Evolutionary conservation across 2,329 filamentous ascomycete species (phyloP).

Genomic region (Beauveria caledonica): DNA sequence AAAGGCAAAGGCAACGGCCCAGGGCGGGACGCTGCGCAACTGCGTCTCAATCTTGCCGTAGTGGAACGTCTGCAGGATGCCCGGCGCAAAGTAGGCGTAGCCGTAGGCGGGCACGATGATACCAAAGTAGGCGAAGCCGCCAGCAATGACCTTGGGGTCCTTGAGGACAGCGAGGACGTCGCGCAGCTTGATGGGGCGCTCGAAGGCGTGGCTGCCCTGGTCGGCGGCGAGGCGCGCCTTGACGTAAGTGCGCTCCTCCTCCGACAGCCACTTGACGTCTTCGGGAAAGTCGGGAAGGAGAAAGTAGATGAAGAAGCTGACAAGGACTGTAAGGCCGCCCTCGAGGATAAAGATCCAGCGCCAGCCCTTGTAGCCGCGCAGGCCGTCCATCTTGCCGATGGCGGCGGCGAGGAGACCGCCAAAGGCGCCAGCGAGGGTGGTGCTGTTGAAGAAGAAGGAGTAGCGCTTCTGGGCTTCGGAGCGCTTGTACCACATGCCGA

Average conservation of each 20-base stretch:
- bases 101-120: conserved; percentile 70
- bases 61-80: conserved; percentile 60
- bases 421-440: conserved; percentile 73
- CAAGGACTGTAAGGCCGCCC: conserved; percentile 53
- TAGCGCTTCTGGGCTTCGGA: conserved; percentile 85
- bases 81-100: conserved; percentile 70
- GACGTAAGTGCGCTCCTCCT: conserved; percentile 61
- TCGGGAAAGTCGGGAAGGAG: conserved; percentile 67
- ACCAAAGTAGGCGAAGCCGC: conserved; percentile 75
- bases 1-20: conserved; percentile 66
- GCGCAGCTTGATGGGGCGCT: conserved; percentile 49
- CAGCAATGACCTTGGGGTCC: conserved; percentile 66
- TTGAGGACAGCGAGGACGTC: conserved; percentile 59
- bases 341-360: conserved; percentile 80
- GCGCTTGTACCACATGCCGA: conserved; percentile 86
- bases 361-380: conserved; percentile 64
- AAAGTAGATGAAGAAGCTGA: conserved; percentile 59
- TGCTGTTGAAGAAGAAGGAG: conserved; percentile 86
- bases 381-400: conserved; percentile 78
- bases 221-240: conserved; percentile 59
- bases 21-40: conserved; percentile 49
- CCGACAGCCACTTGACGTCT: conserved; percentile 61
- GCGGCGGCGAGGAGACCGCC: conserved; percentile 77
- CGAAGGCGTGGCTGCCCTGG: conserved; percentile 57
- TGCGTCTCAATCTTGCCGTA: conserved; percentile 52